These are phyloP conservation scores for Ruellia speciosa DNA, from an alignment of 305 asterid genomes.

Conservation along the genomic window DNA sequence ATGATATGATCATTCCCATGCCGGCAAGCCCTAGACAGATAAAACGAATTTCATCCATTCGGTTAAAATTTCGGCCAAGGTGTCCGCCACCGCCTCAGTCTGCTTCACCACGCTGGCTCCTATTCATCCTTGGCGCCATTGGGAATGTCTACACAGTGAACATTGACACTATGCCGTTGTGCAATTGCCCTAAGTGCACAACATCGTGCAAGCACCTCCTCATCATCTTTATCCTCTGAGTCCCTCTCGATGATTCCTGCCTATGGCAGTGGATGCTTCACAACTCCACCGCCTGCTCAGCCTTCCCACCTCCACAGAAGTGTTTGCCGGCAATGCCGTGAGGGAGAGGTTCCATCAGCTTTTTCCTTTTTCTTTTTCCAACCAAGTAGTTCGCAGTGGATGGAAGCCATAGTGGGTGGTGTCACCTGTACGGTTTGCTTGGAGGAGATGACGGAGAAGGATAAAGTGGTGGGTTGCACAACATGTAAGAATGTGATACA, in stretches of 20 bases:
- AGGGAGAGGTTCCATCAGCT: conserved; percentile 53
- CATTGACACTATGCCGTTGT: conserved; percentile 49
- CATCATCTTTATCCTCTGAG: conserved; percentile 56
- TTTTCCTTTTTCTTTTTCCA: too few species aligned
- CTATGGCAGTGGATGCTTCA: conserved; percentile 58
- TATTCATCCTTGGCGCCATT: conserved; percentile 70
- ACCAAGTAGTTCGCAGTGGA: conserved; percentile 13
- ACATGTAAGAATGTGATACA: conserved; percentile 69
- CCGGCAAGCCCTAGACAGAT: too few species aligned
- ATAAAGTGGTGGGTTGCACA: conserved; percentile 57
- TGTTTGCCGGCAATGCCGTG: conserved; percentile 43
- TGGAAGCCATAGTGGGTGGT: conserved; percentile 27
- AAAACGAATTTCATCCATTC: conserved; percentile 3
- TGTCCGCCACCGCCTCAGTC: conserved; percentile 69
- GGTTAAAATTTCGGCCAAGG: conserved; percentile 32
- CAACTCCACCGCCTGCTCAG: conserved; percentile 58
- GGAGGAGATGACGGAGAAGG: conserved; percentile 65
- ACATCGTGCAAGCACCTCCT: conserved; percentile 81
- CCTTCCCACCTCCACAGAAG: conserved; percentile 44
- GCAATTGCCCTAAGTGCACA: conserved; percentile 83
- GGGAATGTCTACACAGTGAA: conserved; percentile 81
- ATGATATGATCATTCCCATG: too few species aligned
- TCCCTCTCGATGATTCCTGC: conserved; percentile 48
- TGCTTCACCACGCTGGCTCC: conserved; percentile 68
- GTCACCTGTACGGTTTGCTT: conserved; percentile 77